Base-by-base conservation (phyloP, 805 yeast species). In the Ogataea wickerhamii region DNA sequence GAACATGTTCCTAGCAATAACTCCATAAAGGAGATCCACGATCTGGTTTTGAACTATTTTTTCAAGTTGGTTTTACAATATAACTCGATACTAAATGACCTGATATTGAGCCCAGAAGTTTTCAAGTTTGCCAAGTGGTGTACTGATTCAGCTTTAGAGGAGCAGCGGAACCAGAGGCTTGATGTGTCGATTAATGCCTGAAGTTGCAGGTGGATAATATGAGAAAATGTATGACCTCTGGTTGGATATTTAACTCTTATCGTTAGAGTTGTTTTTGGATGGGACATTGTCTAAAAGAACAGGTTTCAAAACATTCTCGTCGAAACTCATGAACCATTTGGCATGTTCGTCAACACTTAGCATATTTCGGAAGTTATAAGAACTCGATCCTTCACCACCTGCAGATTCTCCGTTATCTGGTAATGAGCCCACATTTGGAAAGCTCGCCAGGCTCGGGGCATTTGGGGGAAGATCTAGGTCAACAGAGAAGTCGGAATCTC, bases 291-390 rank as follows among this genome's bases (percentile, higher is more conserved):
- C 98, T 41, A 89, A 71, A 37, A 91, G 72, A 0, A 87, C 96
- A 1, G 97, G 97, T 60, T 89, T 89, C 52, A 93, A 70, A 17
- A 93, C 93, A 56, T 87, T 87, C 52, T 93, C 96, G 58, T 93
- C 99, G 56, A 93, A 87, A 51, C 78, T 82, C 16, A 87, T 82
- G 60, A 93, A 93, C 98, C 98, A 91, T 56, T 76, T 80, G 8
- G 89, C 84, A 44, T 80, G 85, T 47, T 84, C 89, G 45, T 82
- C 91, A 26, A 55, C 57, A 35, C 58, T 56, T 18, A 64, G 40
- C n/a, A 64, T 51, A 40, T 56, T 57, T 32, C 55, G 53, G 23
- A 63, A 43, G 25, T 44, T 57, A 23, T 58, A 27, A 16, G 58
- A 53, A 21, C 40, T 33, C 7, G 28, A 29, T 4, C 32, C 32